These are phyloP conservation scores for Cadophora luteo-olivacea DNA, from an alignment of 2,329 filamentous ascomycete genomes.

Conservation along the genomic window DNA sequence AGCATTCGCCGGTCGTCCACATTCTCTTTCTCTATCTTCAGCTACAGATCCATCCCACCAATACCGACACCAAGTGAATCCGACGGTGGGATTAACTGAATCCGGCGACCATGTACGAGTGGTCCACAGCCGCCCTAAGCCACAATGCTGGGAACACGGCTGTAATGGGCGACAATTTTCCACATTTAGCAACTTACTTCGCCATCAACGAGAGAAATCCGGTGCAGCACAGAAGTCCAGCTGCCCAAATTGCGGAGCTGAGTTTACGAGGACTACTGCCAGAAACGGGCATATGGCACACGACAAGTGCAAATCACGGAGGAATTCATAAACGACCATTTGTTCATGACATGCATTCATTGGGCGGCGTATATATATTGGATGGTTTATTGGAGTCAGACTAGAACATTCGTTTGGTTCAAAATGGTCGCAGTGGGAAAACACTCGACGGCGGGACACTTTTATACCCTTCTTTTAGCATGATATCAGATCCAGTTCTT, in stretches of 20 bases:
- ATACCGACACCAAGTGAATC: conserved; percentile 43
- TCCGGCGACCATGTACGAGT: conserved; percentile 66
- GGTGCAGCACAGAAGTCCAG: conserved; percentile 88
- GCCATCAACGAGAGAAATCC: conserved; percentile 93
- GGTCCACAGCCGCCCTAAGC: conserved; percentile 82
- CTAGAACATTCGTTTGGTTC: conserved; percentile 33
- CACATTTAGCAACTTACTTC: conserved; percentile 91
- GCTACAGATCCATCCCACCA: conserved; percentile 40
- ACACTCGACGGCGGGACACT: conserved; percentile 22
- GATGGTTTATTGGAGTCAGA: conserved; percentile 19
- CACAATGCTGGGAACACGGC: conserved; percentile 96
- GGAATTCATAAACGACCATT: conserved; percentile 48
- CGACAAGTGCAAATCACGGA: conserved; percentile 88
- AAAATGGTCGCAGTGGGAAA: conserved; percentile 18
- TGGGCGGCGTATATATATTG: conserved; percentile 27
- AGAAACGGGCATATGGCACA: conserved; percentile 86
- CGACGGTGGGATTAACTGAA: conserved; percentile 50
- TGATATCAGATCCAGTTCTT: conserved; percentile 16
- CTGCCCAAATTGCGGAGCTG: conserved; percentile 89
- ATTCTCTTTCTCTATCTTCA: conserved; percentile 41
- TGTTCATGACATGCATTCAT: conserved; percentile 24
- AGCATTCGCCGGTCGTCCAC: conserved; percentile 40
- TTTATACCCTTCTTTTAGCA: conserved; percentile 37
- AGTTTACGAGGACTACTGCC: conserved; percentile 89
- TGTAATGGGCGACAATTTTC: conserved; percentile 96